Conservation (phyloP, 2,329 filamentous ascomycete genomes). For the Colletotrichum endophyticum region DNA sequence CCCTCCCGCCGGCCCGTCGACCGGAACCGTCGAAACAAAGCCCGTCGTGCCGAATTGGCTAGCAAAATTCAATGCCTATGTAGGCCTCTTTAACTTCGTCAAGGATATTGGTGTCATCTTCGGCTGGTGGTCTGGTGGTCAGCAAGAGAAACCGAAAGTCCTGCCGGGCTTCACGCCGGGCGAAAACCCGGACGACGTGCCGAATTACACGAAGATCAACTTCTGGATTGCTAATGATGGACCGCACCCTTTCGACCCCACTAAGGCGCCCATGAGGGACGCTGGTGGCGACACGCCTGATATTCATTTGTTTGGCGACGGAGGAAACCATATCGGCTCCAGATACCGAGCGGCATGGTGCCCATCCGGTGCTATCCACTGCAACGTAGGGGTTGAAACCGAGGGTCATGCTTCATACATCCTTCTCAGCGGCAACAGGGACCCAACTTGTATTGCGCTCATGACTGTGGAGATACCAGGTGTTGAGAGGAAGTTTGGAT, state of each 20-base stretch:
- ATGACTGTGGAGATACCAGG: neutral
- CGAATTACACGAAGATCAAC: neutral
- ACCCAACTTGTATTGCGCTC: neutral
- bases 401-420: neutral
- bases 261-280: accelerated
- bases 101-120: no score
- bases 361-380: neutral
- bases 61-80: no score
- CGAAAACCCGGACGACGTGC: no score
- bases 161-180: no score
- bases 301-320: neutral
- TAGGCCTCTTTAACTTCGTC: no score
- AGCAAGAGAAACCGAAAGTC: no score
- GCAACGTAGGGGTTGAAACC: no score
- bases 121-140: no score
- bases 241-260: neutral
- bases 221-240: neutral
- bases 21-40: no score
- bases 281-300: neutral
- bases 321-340: neutral
- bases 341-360: neutral
- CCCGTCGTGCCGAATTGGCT: no score
- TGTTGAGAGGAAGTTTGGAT: neutral
- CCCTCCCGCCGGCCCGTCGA: no score
- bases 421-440: neutral